Conservation (phyloP, 495 filamentous ascomycete genomes). For the Xylaria intraflava region DNA sequence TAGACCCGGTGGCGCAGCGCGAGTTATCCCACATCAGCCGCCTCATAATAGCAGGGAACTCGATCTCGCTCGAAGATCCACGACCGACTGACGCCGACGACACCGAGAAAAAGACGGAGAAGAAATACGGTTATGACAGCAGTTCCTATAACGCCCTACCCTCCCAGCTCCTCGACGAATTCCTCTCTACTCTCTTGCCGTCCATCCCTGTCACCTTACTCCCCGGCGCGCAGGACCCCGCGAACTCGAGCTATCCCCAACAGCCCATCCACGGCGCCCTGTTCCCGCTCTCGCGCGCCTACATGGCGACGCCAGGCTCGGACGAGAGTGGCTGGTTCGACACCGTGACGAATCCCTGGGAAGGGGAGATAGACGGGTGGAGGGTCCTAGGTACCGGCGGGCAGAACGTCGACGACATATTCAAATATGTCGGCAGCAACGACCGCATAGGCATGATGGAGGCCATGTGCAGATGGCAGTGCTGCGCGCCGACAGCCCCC, state of each 20-base stretch:
- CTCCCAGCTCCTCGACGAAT: constrained; percentile 73
- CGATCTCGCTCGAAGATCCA: constrained; percentile 49
- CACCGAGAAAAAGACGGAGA: constrained; percentile 37
- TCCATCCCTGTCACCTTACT: constrained; percentile 75
- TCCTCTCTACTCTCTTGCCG: constrained; percentile 73
- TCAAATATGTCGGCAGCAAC: constrained; percentile 75
- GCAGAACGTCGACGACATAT: constrained; percentile 89
- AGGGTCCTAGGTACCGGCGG: constrained; percentile 76
- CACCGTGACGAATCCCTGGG: constrained; percentile 87
- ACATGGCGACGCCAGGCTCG: constrained; percentile 44
- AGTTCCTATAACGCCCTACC: constrained; percentile 79
- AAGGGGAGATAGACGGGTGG: constrained; percentile 82
- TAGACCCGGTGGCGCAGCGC: constrained; percentile 49
- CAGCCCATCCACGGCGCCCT: constrained; percentile 78
- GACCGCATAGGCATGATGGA: constrained; percentile 83
- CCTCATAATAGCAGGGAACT: constrained; percentile 88
- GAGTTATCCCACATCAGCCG: constrained; percentile 66
- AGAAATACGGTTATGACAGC: constrained; percentile 94
- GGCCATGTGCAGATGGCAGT: constrained; percentile 82
- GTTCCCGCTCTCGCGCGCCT: constrained; percentile 68
- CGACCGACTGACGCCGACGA: constrained; percentile 25
- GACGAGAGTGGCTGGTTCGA: constrained; percentile 70
- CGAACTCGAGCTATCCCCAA: constrained; percentile 72
- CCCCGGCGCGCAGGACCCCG: constrained; percentile 68
- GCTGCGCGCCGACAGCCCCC: constrained; percentile 87